Evolutionary conservation across 768 basidiomycete genomes (phyloP).

Genomic region (Epithele typhae): DNA sequence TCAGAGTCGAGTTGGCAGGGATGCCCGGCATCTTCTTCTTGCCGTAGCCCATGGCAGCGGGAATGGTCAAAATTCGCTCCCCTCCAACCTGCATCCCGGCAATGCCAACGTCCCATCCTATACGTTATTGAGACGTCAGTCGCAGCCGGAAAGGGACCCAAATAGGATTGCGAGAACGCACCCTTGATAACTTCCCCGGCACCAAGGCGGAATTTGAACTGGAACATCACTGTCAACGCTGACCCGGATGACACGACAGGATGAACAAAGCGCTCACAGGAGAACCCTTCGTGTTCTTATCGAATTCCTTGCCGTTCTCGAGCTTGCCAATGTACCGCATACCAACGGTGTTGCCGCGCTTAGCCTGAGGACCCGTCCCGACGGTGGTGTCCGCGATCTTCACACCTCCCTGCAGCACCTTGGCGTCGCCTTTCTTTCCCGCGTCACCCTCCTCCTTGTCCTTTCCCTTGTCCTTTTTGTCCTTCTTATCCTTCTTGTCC

Average conservation of each 20-base stretch:
- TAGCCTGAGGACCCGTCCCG: constrained; percentile 83
- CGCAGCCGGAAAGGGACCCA: not conserved
- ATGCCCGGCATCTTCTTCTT: constrained; percentile 56
- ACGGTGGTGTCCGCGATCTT: constrained; percentile 71
- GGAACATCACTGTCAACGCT: constrained; percentile 1
- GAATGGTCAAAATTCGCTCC: constrained; percentile 77
- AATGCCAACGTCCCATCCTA: constrained; percentile 90
- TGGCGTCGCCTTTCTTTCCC: constrained; percentile 23
- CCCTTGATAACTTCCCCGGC: constrained; percentile 91
- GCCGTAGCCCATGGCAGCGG: constrained; percentile 70
- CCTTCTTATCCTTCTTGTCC: constrained; percentile 31
- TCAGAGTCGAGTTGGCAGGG: constrained; percentile 75
- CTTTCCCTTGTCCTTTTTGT: constrained; percentile 31
- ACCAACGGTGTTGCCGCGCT: constrained; percentile 74
- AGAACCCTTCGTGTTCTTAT: constrained; percentile 79
- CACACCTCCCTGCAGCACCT: constrained; percentile 45
- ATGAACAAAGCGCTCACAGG: constrained; percentile 50
- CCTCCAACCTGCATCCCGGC: constrained; percentile 90
- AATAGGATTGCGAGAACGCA: constrained; percentile 25
- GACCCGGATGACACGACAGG: no score
- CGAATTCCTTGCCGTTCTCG: constrained; percentile 68
- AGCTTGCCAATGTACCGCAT: constrained; percentile 97
- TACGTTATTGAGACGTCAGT: not conserved
- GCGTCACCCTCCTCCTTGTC: constrained; percentile 27
- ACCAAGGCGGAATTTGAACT: constrained; percentile 81